Percentiles rank a stretch among this genome's conserved stretches.
Evolutionary conservation across 352 stramenopile genomes (phyloP).

Genomic region (Phytophthora capsici): DNA sequence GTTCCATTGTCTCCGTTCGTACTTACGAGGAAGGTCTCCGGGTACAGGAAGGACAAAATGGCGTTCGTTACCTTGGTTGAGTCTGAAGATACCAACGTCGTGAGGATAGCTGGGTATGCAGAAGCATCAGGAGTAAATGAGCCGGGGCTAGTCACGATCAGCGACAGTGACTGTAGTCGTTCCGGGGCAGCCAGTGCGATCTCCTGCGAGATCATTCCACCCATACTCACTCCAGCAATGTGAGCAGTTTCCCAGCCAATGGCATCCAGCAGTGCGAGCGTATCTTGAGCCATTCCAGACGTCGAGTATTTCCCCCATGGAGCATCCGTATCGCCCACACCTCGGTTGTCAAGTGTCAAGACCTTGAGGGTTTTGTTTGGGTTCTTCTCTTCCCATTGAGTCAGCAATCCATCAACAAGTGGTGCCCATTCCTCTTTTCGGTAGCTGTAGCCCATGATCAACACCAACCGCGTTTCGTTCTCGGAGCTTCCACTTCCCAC

Average conservation of each 20-base stretch:
- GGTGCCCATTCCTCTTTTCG: conserved; percentile 53
- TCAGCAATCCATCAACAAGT: conserved; percentile 39
- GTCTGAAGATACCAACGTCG: conserved; percentile 49
- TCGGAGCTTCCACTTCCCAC: conserved; percentile 24
- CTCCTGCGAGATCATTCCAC: conserved; percentile 77
- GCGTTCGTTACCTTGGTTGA: conserved; percentile 46
- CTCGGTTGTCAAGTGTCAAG: conserved; percentile 69
- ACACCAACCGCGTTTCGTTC: conserved; percentile 39
- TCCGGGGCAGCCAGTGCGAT: conserved; percentile 49
- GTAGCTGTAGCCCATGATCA: conserved; percentile 55
- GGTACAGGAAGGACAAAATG: conserved; percentile 64
- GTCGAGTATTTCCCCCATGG: conserved; percentile 67
- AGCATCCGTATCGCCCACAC: conserved; percentile 52
- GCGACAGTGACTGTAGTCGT: conserved; percentile 62
- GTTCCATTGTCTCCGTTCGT: conserved; percentile 40
- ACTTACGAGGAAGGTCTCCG: conserved; percentile 42
- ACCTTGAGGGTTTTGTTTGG: conserved; percentile 41
- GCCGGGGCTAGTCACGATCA: conserved; percentile 67
- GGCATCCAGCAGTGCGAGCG: conserved; percentile 60
- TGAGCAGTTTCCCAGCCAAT: conserved; percentile 61
- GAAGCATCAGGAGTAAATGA: conserved; percentile 46
- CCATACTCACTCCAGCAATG: conserved; percentile 68
- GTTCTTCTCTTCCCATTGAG: conserved; percentile 27
- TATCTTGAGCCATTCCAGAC: conserved; percentile 62
- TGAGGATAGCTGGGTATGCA: conserved; percentile 35